Evolutionary conservation across 2,329 filamentous ascomycete species (phyloP).

Genomic region (Aspergillus aculeatus): DNA sequence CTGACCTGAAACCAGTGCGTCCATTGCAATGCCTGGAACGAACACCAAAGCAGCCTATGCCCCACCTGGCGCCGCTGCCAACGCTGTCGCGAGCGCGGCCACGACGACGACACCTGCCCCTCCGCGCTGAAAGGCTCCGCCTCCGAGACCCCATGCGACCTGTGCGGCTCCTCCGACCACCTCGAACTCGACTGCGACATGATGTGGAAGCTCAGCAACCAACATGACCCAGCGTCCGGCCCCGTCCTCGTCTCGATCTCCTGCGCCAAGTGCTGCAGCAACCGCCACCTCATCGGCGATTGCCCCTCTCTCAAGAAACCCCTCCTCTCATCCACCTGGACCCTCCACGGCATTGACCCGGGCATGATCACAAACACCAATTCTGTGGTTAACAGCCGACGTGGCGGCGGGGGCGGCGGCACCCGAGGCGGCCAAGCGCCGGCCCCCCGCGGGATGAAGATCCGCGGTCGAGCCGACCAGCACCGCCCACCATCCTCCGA

Average conservation of each 20-base stretch:
- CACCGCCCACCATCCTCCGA: constrained; percentile 30
- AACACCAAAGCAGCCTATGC: constrained; percentile 42
- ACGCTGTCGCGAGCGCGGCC: constrained; percentile 65
- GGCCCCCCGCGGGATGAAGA: constrained; percentile 29
- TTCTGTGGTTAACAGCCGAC: constrained; percentile 17
- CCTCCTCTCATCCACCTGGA: constrained; percentile 38
- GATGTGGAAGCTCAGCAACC: constrained; percentile 52
- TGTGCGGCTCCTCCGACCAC: constrained; percentile 59
- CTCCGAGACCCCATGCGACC: constrained; percentile 56
- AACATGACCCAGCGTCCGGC: constrained; percentile 21
- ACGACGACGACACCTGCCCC: constrained; percentile 51
- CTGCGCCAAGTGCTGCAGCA: constrained; percentile 45
- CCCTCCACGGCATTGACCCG: constrained; percentile 38
- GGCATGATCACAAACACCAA: constrained; percentile 42
- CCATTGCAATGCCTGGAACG: constrained; percentile 43
- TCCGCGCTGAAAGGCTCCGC: constrained; percentile 60
- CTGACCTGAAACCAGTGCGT: constrained; percentile 32
- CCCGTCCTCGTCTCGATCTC: constrained; percentile 44
- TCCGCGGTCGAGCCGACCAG: constrained; percentile 37
- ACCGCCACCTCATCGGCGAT: constrained; percentile 45
- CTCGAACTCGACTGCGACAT: constrained; percentile 59
- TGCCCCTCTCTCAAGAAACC: constrained; percentile 37
- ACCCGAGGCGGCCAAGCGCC: constrained; percentile 18
- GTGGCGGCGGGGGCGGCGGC: constrained; percentile 15
- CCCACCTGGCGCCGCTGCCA: constrained; percentile 43